phyloP scores from a whole-genome alignment of 805 yeast species.

The Candida parachauliodes region DNA sequence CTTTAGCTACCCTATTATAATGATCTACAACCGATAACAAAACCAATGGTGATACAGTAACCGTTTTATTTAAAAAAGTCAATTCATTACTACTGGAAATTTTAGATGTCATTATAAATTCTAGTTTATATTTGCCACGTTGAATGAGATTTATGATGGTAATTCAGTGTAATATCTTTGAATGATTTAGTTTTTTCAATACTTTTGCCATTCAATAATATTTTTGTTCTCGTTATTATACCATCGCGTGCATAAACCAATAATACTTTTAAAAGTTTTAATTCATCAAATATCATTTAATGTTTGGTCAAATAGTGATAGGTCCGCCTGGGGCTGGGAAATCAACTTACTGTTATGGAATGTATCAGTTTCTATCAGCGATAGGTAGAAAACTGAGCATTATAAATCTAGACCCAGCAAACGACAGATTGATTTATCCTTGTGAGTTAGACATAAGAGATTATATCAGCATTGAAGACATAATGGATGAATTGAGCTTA shows the following conservation, averaged over 20 bases:
- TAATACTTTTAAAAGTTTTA: not conserved
- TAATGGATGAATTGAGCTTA: slow-evolving; percentile 65
- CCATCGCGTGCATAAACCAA: slow-evolving; percentile 5
- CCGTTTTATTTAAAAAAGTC: slow-evolving; percentile 49
- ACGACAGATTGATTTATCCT: slow-evolving; percentile 66
- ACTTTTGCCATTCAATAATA: slow-evolving; percentile 4
- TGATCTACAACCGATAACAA: slow-evolving; percentile 93
- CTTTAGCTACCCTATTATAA: slow-evolving; percentile 79
- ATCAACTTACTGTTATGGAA: slow-evolving; percentile 90
- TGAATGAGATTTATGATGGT: not conserved
- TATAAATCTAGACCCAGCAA: slow-evolving; percentile 90
- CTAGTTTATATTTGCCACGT: not conserved
- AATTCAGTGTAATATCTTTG: not conserved
- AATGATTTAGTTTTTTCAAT: not conserved
- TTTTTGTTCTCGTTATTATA: not conserved
- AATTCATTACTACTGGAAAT: slow-evolving; percentile 28
- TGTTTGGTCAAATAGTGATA: slow-evolving; percentile 87
- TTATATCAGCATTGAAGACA: slow-evolving; percentile 68
- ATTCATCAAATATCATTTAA: slow-evolving; percentile 8
- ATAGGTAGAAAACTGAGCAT: slow-evolving; percentile 88
- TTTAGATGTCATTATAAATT: slow-evolving; percentile 18
- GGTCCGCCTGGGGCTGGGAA: slow-evolving; percentile 99
- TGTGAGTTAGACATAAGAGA: slow-evolving; percentile 78
- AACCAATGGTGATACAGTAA: slow-evolving; percentile 93
- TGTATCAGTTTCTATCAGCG: slow-evolving; percentile 88